Evolutionary conservation across 2,329 filamentous ascomycete species (phyloP), one percentile per base, ranked within the genome.

Genomic region (Aspergillus glaucus): DNA sequence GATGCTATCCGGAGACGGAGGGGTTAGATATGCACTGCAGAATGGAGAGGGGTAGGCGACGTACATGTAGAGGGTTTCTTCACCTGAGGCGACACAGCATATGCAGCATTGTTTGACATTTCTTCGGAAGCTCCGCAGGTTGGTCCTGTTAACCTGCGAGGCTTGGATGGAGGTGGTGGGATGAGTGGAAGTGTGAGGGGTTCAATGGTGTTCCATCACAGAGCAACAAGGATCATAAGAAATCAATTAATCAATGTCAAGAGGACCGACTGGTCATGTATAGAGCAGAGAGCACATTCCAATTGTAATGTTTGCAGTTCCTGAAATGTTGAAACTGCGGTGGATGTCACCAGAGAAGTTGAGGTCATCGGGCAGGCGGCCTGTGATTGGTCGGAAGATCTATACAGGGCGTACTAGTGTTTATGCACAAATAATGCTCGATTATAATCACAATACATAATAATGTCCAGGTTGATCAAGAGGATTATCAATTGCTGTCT

Each of bases 31-130:
- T 22, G 19, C 17, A 10, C 22, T 6, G 24, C 12, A 30, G 8
- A 12, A 24, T n/a, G 15, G 8, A 34, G 15, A 44, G 47, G 34
- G 46, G 43, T 30, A 32, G 24, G 44, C 15, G 37, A 26, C 54
- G 44, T 65, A 67, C 65, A 59, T 47, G 55, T 64, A 28, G 62
- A 64, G 42, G 61, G 57, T 39, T 57, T 52, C 51, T 64, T 67
- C 47, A 60, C 61, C 48, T 55, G 59, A 47, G 64, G 58, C 47
- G 64, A 56, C 54, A 60, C 57, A 10, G 54, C 51, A 46, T 59
- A 60, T 24, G 59, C 51, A 47, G 56, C 57, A 56, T 65, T 65
- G 50, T 62, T 61, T 24, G 64, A 63, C 65, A 67, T 67, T 39
- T 46, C 47, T 45, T 45, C 47, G 43, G 34, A 43, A 41, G 22